Base-by-base conservation (phyloP, 2,329 filamentous ascomycete species). In the Botrytis aclada region DNA sequence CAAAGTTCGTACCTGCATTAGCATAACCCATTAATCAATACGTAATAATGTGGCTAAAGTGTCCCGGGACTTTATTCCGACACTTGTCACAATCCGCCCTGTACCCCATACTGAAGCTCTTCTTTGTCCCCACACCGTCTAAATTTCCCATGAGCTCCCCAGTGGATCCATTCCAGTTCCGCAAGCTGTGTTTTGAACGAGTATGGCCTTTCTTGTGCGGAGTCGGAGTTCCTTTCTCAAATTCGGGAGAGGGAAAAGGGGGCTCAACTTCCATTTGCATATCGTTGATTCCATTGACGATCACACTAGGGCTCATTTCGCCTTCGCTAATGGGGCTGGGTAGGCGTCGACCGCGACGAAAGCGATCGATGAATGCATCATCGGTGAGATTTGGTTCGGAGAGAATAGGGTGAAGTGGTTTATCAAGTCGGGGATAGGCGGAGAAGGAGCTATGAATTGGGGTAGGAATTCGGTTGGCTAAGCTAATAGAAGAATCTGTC, bases 61-160 rank as follows among this genome's bases (percentile, higher is more conserved):
- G 92, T 1, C 92, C 92, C 0, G 92, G 92, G 12, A 93, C 90
- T 80, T 90, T 92, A 80, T 88, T 85, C 62, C 87, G 87, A 82
- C 92, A 95, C 82, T 94, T 94, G 74, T 94, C 92, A 80, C 92
- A 95, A 81, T 93, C 92, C 20, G 90, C 87, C 75, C 92, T 85
- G 83, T 91, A 94, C 69, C 92, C 92, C 88, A 94, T 93, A 78
- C 91, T 92, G 81, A 94, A 91, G 74, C 87, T 89, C 80, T 88
- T 88, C 82, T 91, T 92, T 86, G 89, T 89, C 76, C 88, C 88
- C 18, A 69, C 61, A 18, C 72, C 72, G 65, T 66, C 74, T 32
- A 72, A 64, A 60, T 60, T 61, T 14, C 76, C 56, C 25, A 75
- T 66, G 37, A 77, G 76, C 32, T 73, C 75, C n/a, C 76, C 76